These are phyloP conservation scores for Globisporangium rhizosaccharum DNA, from an alignment of 352 stramenopile species.

Conservation along the genomic window DNA sequence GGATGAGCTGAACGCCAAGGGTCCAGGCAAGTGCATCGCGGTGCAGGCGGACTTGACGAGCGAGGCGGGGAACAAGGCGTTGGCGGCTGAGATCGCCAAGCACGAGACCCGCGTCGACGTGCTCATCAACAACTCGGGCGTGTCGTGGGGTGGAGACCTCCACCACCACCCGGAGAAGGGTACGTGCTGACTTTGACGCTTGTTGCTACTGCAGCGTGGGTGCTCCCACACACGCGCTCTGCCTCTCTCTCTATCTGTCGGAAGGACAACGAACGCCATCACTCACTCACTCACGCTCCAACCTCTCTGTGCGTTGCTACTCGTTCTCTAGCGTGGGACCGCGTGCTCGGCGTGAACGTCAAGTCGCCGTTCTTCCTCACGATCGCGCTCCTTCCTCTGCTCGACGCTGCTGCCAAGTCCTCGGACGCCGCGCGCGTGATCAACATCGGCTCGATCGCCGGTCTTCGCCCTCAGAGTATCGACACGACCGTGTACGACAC, in stretches of 20 bases:
- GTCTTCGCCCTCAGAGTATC: slow-evolving; percentile 83
- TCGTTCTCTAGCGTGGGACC: slow-evolving; percentile 72
- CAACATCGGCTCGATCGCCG: slow-evolving; percentile 67
- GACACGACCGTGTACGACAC: slow-evolving; percentile 93
- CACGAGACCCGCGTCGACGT: slow-evolving; percentile 81
- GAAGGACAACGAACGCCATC: too few species aligned
- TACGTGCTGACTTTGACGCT: neutral
- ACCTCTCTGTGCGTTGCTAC: neutral
- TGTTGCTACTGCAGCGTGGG: neutral
- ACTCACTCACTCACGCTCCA: too few species aligned
- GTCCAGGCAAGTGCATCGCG: slow-evolving; percentile 59
- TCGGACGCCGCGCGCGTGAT: slow-evolving; percentile 55
- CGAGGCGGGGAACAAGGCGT: slow-evolving; percentile 69
- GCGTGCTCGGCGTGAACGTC: slow-evolving; percentile 92
- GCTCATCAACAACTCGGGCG: slow-evolving; percentile 94
- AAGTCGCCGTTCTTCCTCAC: slow-evolving; percentile 93
- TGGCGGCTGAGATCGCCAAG: slow-evolving; percentile 78
- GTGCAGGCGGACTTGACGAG: slow-evolving; percentile 71
- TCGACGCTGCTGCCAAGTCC: slow-evolving; percentile 61
- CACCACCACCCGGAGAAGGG: slow-evolving; percentile 28
- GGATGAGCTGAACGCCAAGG: slow-evolving; percentile 35
- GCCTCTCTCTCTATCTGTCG: too few species aligned
- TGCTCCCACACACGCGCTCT: neutral
- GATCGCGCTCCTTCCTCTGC: slow-evolving; percentile 83
- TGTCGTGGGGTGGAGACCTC: slow-evolving; percentile 43